phyloP scores from a whole-genome alignment of 2,329 filamentous ascomycete species.

The Pseudogymnoascus sp. region DNA sequence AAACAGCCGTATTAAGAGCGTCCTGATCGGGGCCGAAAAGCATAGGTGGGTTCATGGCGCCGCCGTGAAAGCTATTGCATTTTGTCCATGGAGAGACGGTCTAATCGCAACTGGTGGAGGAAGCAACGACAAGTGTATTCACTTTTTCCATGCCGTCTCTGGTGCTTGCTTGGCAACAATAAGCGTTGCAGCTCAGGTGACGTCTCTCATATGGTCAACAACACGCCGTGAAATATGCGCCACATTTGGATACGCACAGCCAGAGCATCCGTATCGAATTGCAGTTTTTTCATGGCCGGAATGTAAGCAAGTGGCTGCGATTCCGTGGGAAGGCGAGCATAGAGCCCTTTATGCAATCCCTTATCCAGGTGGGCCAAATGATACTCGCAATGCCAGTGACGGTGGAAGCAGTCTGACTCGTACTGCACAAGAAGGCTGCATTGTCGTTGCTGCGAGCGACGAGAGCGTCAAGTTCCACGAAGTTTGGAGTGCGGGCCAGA shows the following conservation, averaged over 20 bases:
- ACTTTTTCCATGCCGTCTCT: constrained; percentile 84
- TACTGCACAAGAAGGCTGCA: constrained; percentile 65
- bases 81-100: constrained; percentile 86
- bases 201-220: constrained; percentile 81
- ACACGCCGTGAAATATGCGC: constrained; percentile 81
- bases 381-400: constrained; percentile 31
- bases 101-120: constrained; percentile 87
- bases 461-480: constrained; percentile 93
- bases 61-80: constrained; percentile 93
- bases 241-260: constrained; percentile 88
- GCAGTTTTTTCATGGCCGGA: constrained; percentile 93
- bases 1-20: constrained; percentile 34
- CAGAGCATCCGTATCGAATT: constrained; percentile 80
- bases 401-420: constrained; percentile 48
- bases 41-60: constrained; percentile 74
- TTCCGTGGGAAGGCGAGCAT: constrained; percentile 74
- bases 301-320: constrained; percentile 74
- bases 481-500: constrained; percentile 67
- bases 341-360: constrained; percentile 81
- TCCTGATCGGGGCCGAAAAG: constrained; percentile 51
- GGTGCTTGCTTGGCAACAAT: constrained; percentile 84
- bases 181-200: constrained; percentile 87
- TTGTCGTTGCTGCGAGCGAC: constrained; percentile 88
- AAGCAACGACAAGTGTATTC: constrained; percentile 89
- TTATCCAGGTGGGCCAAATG: constrained; percentile 59